Evolutionary conservation across 495 filamentous ascomycete species (phyloP).

Genomic region (Xylaria longipes): DNA sequence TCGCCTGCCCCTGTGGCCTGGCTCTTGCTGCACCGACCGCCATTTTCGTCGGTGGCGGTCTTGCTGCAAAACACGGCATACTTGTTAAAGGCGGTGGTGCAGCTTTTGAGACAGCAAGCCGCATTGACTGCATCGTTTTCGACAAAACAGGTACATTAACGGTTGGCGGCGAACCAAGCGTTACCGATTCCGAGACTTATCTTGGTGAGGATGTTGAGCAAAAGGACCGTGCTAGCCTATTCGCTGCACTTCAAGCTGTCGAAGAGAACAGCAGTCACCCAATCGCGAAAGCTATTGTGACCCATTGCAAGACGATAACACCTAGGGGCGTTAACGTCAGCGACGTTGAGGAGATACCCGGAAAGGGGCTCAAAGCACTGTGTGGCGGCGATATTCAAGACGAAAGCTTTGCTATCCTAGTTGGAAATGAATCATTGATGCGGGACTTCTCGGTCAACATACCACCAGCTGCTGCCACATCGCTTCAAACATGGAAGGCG

Average conservation of each 20-base stretch:
- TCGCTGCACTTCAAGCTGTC: slow-evolving; percentile 65
- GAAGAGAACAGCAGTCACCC: slow-evolving; percentile 90
- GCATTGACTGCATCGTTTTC: slow-evolving; percentile 86
- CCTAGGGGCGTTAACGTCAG: slow-evolving; percentile 45
- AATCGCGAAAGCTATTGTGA: slow-evolving; percentile 79
- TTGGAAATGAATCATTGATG: slow-evolving; percentile 86
- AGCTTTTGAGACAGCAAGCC: slow-evolving; percentile 92
- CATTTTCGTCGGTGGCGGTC: slow-evolving; percentile 86
- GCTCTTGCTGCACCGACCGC: slow-evolving; percentile 93
- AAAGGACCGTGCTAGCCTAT: slow-evolving; percentile 30
- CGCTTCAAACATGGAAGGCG: slow-evolving; percentile 70
- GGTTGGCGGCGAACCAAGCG: slow-evolving; percentile 77
- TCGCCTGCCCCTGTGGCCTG: slow-evolving; percentile 93
- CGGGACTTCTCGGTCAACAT: slow-evolving; percentile 48
- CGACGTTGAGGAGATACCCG: slow-evolving; percentile 75
- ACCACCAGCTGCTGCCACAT: slow-evolving; percentile 40
- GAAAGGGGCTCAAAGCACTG: slow-evolving; percentile 78
- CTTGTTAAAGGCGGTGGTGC: slow-evolving; percentile 95
- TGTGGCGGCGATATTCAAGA: slow-evolving; percentile 55
- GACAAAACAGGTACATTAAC: slow-evolving; percentile 97
- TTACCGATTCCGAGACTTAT: slow-evolving; percentile 73
- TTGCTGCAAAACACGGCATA: slow-evolving; percentile 89
- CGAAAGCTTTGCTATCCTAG: slow-evolving; percentile 66
- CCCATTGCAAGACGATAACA: slow-evolving; percentile 62
- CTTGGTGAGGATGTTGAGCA: slow-evolving; percentile 44